These are phyloP conservation scores for Lentinula detonsa DNA, from an alignment of 768 basidiomycete species.

Conservation along the genomic window DNA sequence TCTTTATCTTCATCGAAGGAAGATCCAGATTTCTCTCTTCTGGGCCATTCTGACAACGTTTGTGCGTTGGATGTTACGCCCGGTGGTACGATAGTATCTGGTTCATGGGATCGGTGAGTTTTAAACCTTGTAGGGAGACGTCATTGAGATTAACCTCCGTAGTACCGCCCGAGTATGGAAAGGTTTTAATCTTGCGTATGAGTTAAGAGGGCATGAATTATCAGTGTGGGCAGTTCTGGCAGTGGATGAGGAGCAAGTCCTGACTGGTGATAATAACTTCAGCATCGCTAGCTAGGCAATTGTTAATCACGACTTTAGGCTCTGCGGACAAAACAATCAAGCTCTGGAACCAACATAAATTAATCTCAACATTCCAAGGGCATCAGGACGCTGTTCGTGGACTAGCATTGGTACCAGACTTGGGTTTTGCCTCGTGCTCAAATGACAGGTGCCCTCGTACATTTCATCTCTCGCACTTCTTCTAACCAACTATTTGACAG, in stretches of 20 bases:
- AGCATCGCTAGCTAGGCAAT: neutral
- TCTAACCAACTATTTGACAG: constrained; percentile 31
- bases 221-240: constrained; percentile 93
- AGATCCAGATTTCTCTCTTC: constrained; percentile 74
- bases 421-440: constrained; percentile 92
- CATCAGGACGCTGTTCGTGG: constrained; percentile 92
- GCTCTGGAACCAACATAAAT: constrained; percentile 77
- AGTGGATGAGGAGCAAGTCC: constrained; percentile 64
- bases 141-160: constrained; percentile 3
- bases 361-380: constrained; percentile 69
- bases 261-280: constrained; percentile 59
- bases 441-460: constrained; percentile 72
- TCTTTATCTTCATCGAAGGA: constrained; percentile 48
- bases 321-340: constrained; percentile 96
- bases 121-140: neutral
- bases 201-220: constrained; percentile 81
- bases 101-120: constrained; percentile 93
- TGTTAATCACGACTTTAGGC: constrained; percentile 33
- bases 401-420: constrained; percentile 71
- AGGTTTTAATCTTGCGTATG: constrained; percentile 63
- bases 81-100: constrained; percentile 78
- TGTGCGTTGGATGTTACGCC: constrained; percentile 74
- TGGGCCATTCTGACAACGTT: constrained; percentile 89
- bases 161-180: constrained; percentile 96
- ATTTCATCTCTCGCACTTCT: neutral